These are phyloP conservation scores for Lentinus brumalis DNA, from an alignment of 768 basidiomycete genomes.

Conservation along the genomic window DNA sequence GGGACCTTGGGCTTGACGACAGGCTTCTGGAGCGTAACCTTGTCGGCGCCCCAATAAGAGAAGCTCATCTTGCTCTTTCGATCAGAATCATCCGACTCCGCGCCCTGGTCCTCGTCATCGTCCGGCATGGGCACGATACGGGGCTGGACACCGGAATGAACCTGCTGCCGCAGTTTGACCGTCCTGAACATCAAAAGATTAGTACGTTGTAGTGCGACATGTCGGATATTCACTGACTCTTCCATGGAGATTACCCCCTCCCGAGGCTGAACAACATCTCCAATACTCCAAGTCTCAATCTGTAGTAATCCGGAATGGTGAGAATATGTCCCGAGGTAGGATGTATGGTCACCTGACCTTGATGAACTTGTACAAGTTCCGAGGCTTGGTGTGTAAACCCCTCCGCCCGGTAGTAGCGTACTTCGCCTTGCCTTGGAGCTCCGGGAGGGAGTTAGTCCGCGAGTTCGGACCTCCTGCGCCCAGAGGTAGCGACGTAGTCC, in stretches of 20 bases:
- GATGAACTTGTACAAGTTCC: conserved; percentile 92
- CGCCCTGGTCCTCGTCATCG: conserved; percentile 50
- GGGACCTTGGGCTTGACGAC: conserved; percentile 50
- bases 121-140: conserved; percentile 69
- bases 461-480: conserved; percentile 63
- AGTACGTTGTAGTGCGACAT: conserved; percentile 9
- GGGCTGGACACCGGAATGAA: conserved; percentile 58
- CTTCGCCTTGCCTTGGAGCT: conserved; percentile 80
- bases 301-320: conserved; percentile 28
- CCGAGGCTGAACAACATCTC: conserved; percentile 70
- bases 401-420: conserved; percentile 82
- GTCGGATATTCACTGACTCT: conserved; percentile 57
- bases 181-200: conserved; percentile 46
- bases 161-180: conserved; percentile 67
- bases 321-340: neutral
- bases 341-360: conserved; percentile 53
- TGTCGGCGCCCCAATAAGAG: conserved; percentile 92
- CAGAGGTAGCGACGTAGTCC: conserved; percentile 82
- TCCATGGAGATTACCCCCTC: conserved; percentile 89
- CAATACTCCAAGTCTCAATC: conserved; percentile 90
- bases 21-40: conserved; percentile 84
- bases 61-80: conserved; percentile 94
- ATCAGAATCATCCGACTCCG: conserved; percentile 83
- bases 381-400: conserved; percentile 74
- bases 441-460: conserved; percentile 78